phyloP scores from a whole-genome alignment of 768 basidiomycete species.

The Lactarius quietus region DNA sequence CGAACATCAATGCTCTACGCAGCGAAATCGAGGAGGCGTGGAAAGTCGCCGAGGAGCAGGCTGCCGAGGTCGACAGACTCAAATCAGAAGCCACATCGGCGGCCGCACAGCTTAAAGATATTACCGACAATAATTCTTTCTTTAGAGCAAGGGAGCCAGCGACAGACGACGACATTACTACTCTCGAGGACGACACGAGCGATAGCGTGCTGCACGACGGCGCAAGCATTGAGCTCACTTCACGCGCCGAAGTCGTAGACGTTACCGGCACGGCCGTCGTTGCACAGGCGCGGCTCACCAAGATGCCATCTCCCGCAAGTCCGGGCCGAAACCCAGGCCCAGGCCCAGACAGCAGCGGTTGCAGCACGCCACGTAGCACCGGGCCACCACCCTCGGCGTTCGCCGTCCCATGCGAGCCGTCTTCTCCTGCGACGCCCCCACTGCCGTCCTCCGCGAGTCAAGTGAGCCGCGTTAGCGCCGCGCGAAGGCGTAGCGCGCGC shows the following conservation, averaged over 20 bases:
- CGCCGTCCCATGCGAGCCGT: background rate
- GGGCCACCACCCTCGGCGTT: constrained; percentile 1
- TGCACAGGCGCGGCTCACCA: constrained; percentile 20
- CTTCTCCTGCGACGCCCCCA: background rate
- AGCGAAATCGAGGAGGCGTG: constrained; percentile 78
- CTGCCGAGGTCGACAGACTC: constrained; percentile 64
- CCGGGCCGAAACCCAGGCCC: background rate
- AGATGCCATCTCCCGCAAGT: constrained; percentile 3
- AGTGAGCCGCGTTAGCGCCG: constrained; percentile 52
- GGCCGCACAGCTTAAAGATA: constrained; percentile 13
- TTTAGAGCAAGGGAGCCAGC: constrained; percentile 27
- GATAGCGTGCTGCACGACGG: constrained; percentile 12
- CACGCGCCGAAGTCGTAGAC: constrained; percentile 25
- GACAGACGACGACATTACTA: constrained; percentile 24
- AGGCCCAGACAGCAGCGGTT: background rate
- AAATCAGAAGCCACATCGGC: constrained; percentile 36
- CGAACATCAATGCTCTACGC: constrained; percentile 52
- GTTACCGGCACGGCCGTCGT: constrained; percentile 22
- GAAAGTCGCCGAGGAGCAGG: constrained; percentile 71
- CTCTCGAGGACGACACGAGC: constrained; percentile 19
- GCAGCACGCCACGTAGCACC: background rate
- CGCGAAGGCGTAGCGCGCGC: constrained; percentile 58
- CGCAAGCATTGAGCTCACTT: constrained; percentile 12
- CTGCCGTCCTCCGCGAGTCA: constrained; percentile 29
- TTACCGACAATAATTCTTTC: background rate